Conservation (phyloP, 768 basidiomycete species). For the Amanita muscaria region DNA sequence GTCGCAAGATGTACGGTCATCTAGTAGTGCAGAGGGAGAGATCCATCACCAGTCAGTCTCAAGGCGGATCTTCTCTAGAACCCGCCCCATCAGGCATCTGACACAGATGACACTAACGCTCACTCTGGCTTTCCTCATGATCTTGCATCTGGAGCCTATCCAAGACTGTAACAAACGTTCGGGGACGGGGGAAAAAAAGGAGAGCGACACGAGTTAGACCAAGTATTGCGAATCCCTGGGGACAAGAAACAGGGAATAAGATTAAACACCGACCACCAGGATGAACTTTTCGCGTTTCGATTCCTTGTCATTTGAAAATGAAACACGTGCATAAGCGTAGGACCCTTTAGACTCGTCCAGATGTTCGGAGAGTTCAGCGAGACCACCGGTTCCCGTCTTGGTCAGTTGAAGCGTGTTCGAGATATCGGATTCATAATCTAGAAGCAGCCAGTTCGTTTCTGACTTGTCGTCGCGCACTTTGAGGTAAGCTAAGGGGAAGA, state of each 20-base stretch:
- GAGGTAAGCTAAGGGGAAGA: constrained; percentile 57
- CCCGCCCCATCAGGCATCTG: constrained; percentile 12
- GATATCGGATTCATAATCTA: constrained; percentile 82
- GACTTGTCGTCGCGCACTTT: constrained; percentile 81
- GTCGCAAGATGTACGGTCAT: constrained; percentile 88
- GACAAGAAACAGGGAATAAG: constrained; percentile 11
- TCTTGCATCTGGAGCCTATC: constrained; percentile 77
- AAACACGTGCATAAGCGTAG: constrained; percentile 77
- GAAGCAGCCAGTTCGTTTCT: constrained; percentile 82
- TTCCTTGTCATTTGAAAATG: constrained; percentile 83
- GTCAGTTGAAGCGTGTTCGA: constrained; percentile 78
- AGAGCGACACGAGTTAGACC: constrained; percentile 14
- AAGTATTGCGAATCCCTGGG: constrained; percentile 17
- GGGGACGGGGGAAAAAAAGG: too few relatives aligned
- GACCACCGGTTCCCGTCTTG: constrained; percentile 70
- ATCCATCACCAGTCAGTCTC: constrained; percentile 6
- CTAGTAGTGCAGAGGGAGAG: constrained; percentile 28
- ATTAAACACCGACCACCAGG: constrained; percentile 41
- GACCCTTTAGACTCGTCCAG: constrained; percentile 71
- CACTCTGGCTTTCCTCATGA: constrained; percentile 91
- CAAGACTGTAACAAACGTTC: constrained; percentile 36
- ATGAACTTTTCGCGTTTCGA: constrained; percentile 85
- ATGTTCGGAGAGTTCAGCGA: constrained; percentile 64
- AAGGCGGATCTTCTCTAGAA: constrained; percentile 25
- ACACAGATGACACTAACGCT: constrained; percentile 16